A percentile compares a stretch with the other conserved stretches of the same genome.
phyloP scores from a whole-genome alignment of 352 stramenopile species.

The Phytophthora colocasiae region DNA sequence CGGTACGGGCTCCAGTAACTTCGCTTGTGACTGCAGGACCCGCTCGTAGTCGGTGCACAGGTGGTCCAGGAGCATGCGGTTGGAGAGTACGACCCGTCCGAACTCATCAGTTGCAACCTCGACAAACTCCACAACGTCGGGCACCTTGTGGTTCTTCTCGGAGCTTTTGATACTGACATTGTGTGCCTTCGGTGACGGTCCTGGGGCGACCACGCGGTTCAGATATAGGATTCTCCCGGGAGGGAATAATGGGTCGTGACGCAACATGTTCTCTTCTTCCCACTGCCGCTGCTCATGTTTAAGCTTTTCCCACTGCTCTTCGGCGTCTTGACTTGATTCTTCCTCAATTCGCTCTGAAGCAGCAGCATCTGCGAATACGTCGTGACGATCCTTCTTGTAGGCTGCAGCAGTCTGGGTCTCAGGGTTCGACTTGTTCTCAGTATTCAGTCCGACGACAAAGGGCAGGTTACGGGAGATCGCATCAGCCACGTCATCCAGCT shows the following conservation, averaged over 20 bases:
- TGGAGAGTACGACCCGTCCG: constrained; percentile 76
- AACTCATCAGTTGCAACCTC: constrained; percentile 76
- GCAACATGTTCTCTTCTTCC: constrained; percentile 41
- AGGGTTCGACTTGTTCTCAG: constrained; percentile 1
- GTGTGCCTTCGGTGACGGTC: constrained; percentile 10
- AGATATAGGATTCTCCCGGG: constrained; percentile 79
- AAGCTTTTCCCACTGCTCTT: constrained; percentile 22
- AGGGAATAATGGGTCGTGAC: constrained; percentile 71
- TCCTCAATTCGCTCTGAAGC: constrained; percentile 24
- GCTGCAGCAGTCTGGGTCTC: not conserved
- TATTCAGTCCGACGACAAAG: constrained; percentile 24
- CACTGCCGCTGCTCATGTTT: constrained; percentile 31
- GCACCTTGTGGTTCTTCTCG: constrained; percentile 13
- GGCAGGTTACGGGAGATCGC: constrained; percentile 39
- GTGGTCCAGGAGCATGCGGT: constrained; percentile 86
- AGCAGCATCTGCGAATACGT: constrained; percentile 31
- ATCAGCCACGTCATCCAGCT: constrained; percentile 46
- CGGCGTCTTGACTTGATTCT: constrained; percentile 21
- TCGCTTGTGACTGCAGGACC: constrained; percentile 46
- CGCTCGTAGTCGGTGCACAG: constrained; percentile 87
- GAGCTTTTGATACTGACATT: constrained; percentile 2
- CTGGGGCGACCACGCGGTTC: constrained; percentile 42
- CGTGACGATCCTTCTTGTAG: constrained; percentile 3
- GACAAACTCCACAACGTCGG: constrained; percentile 60
- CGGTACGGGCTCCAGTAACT: constrained; percentile 5